These are phyloP conservation scores for Oryza longistaminata DNA, from an alignment of 176 grass and related monocot genomes.

Conservation along the genomic window DNA sequence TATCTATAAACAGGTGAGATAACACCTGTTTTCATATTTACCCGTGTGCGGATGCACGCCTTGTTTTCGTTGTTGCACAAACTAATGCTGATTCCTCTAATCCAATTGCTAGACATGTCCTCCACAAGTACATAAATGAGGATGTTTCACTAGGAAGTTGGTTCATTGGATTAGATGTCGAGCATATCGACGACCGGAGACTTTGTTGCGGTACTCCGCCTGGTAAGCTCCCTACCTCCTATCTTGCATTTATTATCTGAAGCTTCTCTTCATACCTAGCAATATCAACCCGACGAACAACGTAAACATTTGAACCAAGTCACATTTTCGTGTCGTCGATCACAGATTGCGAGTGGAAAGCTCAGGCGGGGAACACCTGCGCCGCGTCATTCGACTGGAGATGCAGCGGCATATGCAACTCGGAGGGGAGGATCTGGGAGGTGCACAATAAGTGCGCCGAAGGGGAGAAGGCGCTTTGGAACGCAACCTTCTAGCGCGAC, in stretches of 20 bases:
- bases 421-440: constrained; percentile 80
- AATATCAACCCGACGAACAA: background rate
- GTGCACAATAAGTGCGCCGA: constrained; percentile 79
- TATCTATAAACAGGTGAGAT: constrained; percentile 75
- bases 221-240: constrained; percentile 43
- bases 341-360: constrained; percentile 92
- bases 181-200: constrained; percentile 74
- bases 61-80: background rate
- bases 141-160: constrained; percentile 87
- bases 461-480: constrained; percentile 61
- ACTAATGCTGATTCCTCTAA: constrained; percentile 24
- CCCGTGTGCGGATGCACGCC: background rate
- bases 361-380: constrained; percentile 74
- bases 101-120: constrained; percentile 56
- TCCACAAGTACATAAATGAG: constrained; percentile 88
- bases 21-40: background rate
- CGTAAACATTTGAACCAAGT: background rate
- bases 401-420: constrained; percentile 91
- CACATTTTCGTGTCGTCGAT: background rate
- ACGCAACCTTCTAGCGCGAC: constrained; percentile 61
- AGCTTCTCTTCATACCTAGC: background rate
- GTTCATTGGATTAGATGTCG: constrained; percentile 80
- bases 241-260: background rate
- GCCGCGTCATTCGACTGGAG: constrained; percentile 86
- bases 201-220: constrained; percentile 93